Conservation (phyloP, 2,329 filamentous ascomycete genomes). For the Epichloe hybrida region DNA sequence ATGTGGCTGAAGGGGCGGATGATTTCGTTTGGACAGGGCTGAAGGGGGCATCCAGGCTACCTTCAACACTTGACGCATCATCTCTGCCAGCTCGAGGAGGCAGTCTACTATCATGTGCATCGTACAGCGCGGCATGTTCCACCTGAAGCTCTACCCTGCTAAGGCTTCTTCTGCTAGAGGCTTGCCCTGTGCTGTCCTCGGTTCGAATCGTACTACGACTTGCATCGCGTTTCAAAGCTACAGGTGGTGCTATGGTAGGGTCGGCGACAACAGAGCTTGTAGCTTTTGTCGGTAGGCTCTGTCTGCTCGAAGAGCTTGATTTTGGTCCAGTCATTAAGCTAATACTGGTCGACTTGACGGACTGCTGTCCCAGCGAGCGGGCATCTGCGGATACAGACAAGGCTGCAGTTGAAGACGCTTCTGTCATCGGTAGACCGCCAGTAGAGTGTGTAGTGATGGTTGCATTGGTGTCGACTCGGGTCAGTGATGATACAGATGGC, state of each 20-base stretch:
- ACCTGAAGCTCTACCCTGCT: conserved; percentile 28
- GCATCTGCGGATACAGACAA: conserved; percentile 23
- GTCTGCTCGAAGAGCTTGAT: conserved; percentile 24
- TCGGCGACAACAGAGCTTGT: conserved; percentile 28
- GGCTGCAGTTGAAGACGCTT: conserved; percentile 23
- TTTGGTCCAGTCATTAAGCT: conserved; percentile 32
- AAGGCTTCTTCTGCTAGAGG: conserved; percentile 27
- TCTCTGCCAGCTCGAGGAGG: conserved; percentile 25
- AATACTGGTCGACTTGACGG: conserved; percentile 35
- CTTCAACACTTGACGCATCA: conserved; percentile 31
- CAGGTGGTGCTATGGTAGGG: conserved; percentile 33
- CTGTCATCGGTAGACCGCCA: conserved; percentile 17
- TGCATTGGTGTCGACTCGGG: conserved; percentile 26
- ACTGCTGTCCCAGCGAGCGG: conserved; percentile 26
- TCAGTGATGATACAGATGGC: conserved; percentile 25
- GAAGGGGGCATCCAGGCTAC: conserved; percentile 28
- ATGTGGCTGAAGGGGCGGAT: conserved; percentile 15
- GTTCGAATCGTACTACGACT: conserved; percentile 27
- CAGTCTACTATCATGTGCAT: conserved; percentile 22
- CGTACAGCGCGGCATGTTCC: conserved; percentile 24
- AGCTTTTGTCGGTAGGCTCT: conserved; percentile 28
- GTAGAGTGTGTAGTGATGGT: conserved; percentile 19
- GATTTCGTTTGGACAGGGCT: conserved; percentile 26
- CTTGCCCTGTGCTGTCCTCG: conserved; percentile 29
- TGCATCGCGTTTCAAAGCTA: conserved; percentile 36